A percentile compares a stretch with the other conserved stretches of the same genome.
These are phyloP conservation scores for Aspergillus carlsbadensis DNA, from an alignment of 495 filamentous ascomycete species.

Conservation along the genomic window DNA sequence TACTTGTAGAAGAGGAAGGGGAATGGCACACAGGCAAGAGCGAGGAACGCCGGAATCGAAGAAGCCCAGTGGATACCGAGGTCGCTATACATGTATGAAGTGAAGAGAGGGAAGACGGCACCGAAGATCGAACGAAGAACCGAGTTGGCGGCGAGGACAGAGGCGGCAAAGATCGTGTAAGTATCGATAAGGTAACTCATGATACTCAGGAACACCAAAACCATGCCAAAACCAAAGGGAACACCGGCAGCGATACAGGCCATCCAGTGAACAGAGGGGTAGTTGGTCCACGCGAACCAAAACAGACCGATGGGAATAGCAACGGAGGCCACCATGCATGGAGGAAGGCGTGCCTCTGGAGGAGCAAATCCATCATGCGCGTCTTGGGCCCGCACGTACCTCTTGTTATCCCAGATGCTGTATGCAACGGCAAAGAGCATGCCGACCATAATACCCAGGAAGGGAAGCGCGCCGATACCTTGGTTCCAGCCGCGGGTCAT, in stretches of 20 bases:
- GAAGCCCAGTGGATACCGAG: conserved; percentile 83
- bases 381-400: conserved; percentile 39
- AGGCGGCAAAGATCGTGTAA: conserved; percentile 80
- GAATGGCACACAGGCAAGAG: conserved; percentile 73
- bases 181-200: conserved; percentile 82
- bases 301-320: conserved; percentile 54
- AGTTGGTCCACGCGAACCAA: conserved; percentile 71
- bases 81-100: conserved; percentile 69
- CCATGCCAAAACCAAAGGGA: conserved; percentile 74
- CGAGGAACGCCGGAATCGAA: conserved; percentile 73
- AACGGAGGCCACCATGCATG: conserved; percentile 41
- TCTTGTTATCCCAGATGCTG: conserved; percentile 50
- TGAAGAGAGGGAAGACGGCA: conserved; percentile 85
- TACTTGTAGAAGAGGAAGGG: conserved; percentile 81
- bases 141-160: conserved; percentile 74
- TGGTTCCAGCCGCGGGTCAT: conserved; percentile 71
- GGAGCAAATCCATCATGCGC: conserved; percentile 41
- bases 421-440: conserved; percentile 65
- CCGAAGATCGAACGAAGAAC: conserved; percentile 70
- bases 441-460: conserved; percentile 78
- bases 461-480: conserved; percentile 72
- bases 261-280: conserved; percentile 67
- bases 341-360: conserved; percentile 50
- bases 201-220: conserved; percentile 70
- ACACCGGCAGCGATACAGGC: conserved; percentile 62